Base-by-base conservation (phyloP, 768 basidiomycete genomes). In the Hypholoma sublateritium region DNA sequence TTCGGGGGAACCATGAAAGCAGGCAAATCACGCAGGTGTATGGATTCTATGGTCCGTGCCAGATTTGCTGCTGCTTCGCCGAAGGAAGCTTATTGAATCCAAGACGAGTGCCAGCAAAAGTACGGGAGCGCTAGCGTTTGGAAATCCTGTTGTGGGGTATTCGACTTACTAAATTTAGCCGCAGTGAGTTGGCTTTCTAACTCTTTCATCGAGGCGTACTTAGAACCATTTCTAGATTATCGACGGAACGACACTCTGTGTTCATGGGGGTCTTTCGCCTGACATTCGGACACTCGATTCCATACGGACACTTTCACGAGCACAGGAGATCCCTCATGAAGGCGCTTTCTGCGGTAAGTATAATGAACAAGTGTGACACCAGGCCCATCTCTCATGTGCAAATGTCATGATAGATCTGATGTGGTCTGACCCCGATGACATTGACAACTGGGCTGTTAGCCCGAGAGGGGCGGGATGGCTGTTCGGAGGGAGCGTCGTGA, bases 271-370 rank as follows among this genome's bases (percentile, higher is more conserved):
- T 3, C 82, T 98, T 1, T 97, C 94, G 7, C 96, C 96, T 0
- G 95, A 98, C 67, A 95, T 98, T 55, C 84, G 93, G 43, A 96
- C 96, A 2, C 76, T 98, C 5, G 96, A 98, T 70, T 95, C 97
- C 69, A 91, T 98, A 60, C 82, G 96, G 5, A 92, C 95, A 5
- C 77, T 98, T 42, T 91, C 93, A 3, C 80, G 96, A 54, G 92
- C 93, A n/a, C 95, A 98, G 67, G 96, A 98, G 70, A 96, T 98
- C 45, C 96, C 95, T 2, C 96, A 98, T 70, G 96, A 98, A 69
- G 96, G 96, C n/a, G 90, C 95, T 7, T 98, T 98, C 77, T 98
- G 96, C 63, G 89, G 89, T 88, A 64, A 28, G 83, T 64, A 24
- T 17, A 13, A 16, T 36, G 22, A 45, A 13, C 24, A 12, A 14